Percentiles rank a stretch among this genome's conserved stretches.
Conservation (phyloP, 441 rosid genomes). For the Pelargonium fulgidum region DNA sequence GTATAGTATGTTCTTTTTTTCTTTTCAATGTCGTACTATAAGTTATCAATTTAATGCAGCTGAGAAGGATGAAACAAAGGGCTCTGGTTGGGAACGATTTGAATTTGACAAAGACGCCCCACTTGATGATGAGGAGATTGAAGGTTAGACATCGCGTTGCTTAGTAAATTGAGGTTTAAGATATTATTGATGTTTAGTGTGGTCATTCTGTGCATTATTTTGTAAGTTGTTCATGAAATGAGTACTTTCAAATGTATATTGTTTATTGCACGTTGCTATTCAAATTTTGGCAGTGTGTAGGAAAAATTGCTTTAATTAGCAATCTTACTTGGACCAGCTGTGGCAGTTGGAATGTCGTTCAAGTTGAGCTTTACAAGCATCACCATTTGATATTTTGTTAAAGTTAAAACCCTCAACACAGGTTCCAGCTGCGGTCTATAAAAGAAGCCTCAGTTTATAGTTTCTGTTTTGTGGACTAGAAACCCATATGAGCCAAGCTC, state of each 20-base stretch:
- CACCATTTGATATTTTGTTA: neutral
- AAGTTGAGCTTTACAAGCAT: neutral
- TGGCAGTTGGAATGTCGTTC: neutral
- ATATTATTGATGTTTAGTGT: too few relatives aligned
- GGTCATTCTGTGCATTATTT: neutral
- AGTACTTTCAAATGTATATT: too few relatives aligned
- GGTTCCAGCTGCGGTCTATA: neutral
- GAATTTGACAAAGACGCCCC: conserved; percentile 85
- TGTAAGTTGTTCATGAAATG: neutral
- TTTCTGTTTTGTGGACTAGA: neutral
- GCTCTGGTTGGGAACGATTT: conserved; percentile 82
- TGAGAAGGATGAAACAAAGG: conserved; percentile 57
- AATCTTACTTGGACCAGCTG: neutral
- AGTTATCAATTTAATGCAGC: conserved; percentile 39
- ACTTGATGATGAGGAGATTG: conserved; percentile 78
- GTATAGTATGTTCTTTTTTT: neutral
- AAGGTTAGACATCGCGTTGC: conserved; percentile 39
- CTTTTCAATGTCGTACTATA: neutral
- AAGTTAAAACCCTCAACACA: neutral
- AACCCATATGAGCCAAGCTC: neutral
- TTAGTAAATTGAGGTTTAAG: neutral
- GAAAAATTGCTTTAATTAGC: too few relatives aligned
- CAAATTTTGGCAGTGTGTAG: too few relatives aligned
- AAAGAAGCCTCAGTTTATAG: neutral
- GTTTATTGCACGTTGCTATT: neutral